Evolutionary conservation across 2,329 filamentous ascomycete genomes (phyloP).

Genomic region (Ilyonectria destructans): DNA sequence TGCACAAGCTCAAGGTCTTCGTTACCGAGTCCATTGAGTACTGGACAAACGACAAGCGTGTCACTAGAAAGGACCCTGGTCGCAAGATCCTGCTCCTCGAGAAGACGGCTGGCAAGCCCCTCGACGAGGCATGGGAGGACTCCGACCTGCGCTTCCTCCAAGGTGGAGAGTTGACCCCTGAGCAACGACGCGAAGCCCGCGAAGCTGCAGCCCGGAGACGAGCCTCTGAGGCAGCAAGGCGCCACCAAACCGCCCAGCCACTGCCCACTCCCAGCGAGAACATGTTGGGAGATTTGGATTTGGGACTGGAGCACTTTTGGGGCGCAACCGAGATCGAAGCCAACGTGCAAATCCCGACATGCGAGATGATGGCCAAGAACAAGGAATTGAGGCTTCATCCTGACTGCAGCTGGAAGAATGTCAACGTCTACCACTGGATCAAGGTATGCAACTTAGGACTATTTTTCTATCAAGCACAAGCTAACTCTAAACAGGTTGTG

Average conservation of each 20-base stretch:
- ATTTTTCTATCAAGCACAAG: neutral
- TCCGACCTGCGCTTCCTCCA: conserved; percentile 84
- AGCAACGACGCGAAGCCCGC: conserved; percentile 65
- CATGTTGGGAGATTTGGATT: conserved; percentile 84
- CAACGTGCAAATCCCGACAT: conserved; percentile 92
- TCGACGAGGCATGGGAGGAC: conserved; percentile 80
- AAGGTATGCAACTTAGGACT: conserved; percentile 74
- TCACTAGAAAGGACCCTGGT: conserved; percentile 87
- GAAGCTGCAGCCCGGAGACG: conserved; percentile 65
- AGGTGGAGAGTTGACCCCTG: conserved; percentile 81
- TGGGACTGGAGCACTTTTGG: conserved; percentile 80
- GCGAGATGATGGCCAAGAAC: conserved; percentile 86
- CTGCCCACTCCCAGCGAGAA: conserved; percentile 75
- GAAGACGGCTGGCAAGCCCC: conserved; percentile 85
- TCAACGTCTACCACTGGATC: conserved; percentile 96
- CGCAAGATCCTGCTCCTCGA: conserved; percentile 91
- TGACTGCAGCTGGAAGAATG: conserved; percentile 94
- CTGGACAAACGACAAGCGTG: conserved; percentile 87
- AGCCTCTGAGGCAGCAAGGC: conserved; percentile 68
- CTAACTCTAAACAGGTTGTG: conserved; percentile 76
- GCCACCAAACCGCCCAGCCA: conserved; percentile 56
- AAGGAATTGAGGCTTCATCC: conserved; percentile 80
- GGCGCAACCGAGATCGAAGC: conserved; percentile 96
- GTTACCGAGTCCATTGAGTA: conserved; percentile 94
- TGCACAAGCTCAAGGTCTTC: conserved; percentile 92